These are phyloP conservation scores for Sclerotinia subarctica DNA, from an alignment of 2,329 filamentous ascomycete genomes.

Conservation along the genomic window DNA sequence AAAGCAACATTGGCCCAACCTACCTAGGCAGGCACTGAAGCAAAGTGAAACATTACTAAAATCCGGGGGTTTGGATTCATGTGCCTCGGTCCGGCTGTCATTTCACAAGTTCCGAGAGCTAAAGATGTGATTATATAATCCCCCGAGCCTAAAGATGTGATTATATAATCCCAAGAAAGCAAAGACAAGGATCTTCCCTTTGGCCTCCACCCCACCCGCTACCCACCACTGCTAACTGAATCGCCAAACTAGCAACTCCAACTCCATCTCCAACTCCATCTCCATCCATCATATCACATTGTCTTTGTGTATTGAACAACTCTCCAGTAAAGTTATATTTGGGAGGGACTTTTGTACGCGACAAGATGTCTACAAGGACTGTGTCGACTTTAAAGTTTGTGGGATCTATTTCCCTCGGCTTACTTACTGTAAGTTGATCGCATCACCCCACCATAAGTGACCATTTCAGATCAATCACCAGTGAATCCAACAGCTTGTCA, in stretches of 20 bases:
- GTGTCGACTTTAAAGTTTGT: constrained; percentile 87
- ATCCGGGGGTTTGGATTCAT: neutral
- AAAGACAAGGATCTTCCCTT: neutral
- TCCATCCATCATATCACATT: neutral
- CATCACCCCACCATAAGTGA: constrained; percentile 23
- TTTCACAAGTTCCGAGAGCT: neutral
- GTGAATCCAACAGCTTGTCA: neutral
- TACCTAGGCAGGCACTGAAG: neutral
- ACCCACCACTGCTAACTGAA: neutral
- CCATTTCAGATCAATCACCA: neutral
- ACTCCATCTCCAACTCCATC: too few relatives aligned
- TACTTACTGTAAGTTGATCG: constrained; percentile 70
- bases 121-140: constrained; percentile 9
- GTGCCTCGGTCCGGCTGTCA: neutral
- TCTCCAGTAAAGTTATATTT: neutral
- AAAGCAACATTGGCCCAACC: too few relatives aligned
- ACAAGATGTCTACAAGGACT: constrained; percentile 60
- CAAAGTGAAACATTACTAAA: neutral
- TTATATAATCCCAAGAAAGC: neutral
- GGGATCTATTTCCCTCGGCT: constrained; percentile 82
- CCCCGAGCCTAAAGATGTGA: neutral
- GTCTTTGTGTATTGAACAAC: neutral
- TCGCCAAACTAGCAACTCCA: neutral
- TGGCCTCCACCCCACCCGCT: neutral
- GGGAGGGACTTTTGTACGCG: neutral